A percentile compares a stretch with the other conserved stretches of the same genome.
These are phyloP conservation scores for Boletus sp. DNA, from an alignment of 1,284 basidiomycete species.

Conservation along the genomic window DNA sequence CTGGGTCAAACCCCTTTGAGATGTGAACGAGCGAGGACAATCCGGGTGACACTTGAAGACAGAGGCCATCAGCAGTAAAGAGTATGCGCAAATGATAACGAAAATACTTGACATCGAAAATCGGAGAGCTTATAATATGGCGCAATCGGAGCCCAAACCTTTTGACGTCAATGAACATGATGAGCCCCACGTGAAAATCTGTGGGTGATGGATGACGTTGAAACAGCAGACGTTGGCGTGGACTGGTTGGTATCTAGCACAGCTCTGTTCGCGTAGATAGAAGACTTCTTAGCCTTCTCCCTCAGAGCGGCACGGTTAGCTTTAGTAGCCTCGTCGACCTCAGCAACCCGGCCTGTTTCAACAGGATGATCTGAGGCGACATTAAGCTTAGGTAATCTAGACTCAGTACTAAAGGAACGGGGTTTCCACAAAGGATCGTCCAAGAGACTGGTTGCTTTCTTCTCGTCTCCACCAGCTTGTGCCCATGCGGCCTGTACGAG, in stretches of 20 bases:
- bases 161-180: too few species aligned
- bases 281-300: constrained; percentile 73
- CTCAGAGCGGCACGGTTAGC: constrained; percentile 59
- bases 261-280: constrained; percentile 69
- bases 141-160: too few species aligned
- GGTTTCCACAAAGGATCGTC: constrained; percentile 57
- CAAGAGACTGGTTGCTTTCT: constrained; percentile 56
- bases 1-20: too few species aligned
- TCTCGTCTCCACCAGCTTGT: constrained; percentile 56
- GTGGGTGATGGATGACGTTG: constrained; percentile 23
- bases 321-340: constrained; percentile 65
- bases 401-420: constrained; percentile 17
- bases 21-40: too few species aligned
- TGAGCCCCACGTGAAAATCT: too few species aligned
- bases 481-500: constrained; percentile 63
- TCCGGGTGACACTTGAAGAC: too few species aligned
- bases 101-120: too few species aligned
- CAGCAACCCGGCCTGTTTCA: constrained; percentile 61
- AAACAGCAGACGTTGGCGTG: constrained; percentile 18
- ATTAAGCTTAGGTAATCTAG: constrained; percentile 18
- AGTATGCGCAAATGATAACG: too few species aligned
- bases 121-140: too few species aligned
- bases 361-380: constrained; percentile 29
- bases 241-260: constrained; percentile 43
- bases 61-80: too few species aligned